Conservation (phyloP, 2,329 filamentous ascomycete genomes). For the Calonectria ilicicola region DNA sequence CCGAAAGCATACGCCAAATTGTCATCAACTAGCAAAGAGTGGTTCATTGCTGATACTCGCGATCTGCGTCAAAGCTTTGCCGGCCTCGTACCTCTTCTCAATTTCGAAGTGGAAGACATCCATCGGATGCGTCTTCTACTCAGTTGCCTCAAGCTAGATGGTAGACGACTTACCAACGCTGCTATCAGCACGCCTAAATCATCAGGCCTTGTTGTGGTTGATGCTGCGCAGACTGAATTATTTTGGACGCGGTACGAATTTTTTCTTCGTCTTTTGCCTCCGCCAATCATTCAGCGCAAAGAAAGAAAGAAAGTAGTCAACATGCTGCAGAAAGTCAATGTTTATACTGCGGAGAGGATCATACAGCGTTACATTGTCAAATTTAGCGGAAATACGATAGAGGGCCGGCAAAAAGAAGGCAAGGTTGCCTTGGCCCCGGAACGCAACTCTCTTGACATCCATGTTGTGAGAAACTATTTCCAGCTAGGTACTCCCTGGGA, state of each 20-base stretch:
- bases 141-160: background rate
- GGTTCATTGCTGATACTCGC: background rate
- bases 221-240: background rate
- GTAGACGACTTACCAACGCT: background rate
- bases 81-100: background rate
- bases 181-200: background rate
- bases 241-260: background rate
- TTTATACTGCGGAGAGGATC: background rate
- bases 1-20: background rate
- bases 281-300: background rate
- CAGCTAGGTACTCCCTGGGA: background rate
- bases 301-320: background rate
- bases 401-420: background rate
- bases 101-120: background rate
- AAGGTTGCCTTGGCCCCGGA: background rate
- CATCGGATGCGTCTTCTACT: background rate
- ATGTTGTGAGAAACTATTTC: background rate
- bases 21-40: background rate
- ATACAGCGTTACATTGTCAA: background rate
- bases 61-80: background rate
- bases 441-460: background rate
- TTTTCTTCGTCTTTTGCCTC: background rate
- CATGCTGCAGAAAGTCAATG: background rate
- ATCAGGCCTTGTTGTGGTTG: background rate
- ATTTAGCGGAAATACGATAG: background rate